Evolutionary conservation across 495 filamentous ascomycete species (phyloP), one percentile per base, ranked within the genome.

Genomic region (Penicillium crystallinum): DNA sequence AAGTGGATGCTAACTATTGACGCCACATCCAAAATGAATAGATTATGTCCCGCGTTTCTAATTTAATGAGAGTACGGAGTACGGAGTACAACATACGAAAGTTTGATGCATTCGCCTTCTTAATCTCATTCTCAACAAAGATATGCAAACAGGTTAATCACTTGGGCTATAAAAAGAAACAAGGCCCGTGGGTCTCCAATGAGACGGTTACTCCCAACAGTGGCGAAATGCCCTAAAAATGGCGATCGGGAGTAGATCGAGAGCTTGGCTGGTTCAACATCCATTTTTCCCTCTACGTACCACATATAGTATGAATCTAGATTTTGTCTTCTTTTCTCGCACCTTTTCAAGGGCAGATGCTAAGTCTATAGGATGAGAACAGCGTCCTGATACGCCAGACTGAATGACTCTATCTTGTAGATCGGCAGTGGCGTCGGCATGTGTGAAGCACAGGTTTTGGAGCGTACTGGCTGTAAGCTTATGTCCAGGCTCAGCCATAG

Each of bases 1-100:
- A 30, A 21, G 54, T 45, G 49, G 49, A 30, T 27, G 54, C 35
- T 17, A 57, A 60, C 62, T 62, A 65, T 62, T 15, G 59, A 65
- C 59, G 62, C 62, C 62, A 65, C 58, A 49, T 37, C 50, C 49
- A 53, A 45, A 49, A 51, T 54, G 36, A n/a, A 35, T 1, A 15
- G 12, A 3, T 15, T 2, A 17, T 36, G 15, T 17, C 14, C 12
- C 36, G 46, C 37, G 34, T 31, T 38, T 56, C 55, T 55, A 56
- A 61, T 51, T 49, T 53, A 55, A n/a, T n/a, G n/a, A n/a, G n/a
- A n/a, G n/a, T n/a, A n/a, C n/a, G n/a, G n/a, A n/a, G n/a, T n/a
- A n/a, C n/a, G n/a, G n/a, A n/a, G n/a, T n/a, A n/a, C n/a, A n/a
- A n/a, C n/a, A n/a, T n/a, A n/a, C n/a, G n/a, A n/a, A n/a, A n/a